phyloP scores from a whole-genome alignment of 73 alveolate genomes.

The Paramecium sexaurelia region DNA sequence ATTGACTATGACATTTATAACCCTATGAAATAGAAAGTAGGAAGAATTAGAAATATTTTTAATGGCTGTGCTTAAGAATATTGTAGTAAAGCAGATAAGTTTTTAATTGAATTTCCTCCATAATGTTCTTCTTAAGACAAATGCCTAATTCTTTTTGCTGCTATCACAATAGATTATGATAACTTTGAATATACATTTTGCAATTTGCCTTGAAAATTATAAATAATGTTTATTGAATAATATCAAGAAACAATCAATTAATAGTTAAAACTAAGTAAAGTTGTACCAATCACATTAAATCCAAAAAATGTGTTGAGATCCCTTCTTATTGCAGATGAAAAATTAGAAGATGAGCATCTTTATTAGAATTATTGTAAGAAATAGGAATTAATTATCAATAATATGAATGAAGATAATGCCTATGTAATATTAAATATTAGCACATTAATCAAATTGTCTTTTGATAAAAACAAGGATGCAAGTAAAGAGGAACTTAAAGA shows the following conservation, averaged over 20 bases:
- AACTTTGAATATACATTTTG: constrained; percentile 45
- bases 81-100: constrained; percentile 44
- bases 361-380: neutral
- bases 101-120: constrained; percentile 12
- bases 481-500: neutral
- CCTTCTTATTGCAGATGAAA: neutral
- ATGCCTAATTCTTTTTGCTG: constrained; percentile 34
- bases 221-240: neutral
- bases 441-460: neutral
- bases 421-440: neutral
- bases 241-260: neutral
- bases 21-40: neutral
- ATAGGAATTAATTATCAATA: constrained; percentile 9
- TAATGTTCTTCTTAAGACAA: neutral
- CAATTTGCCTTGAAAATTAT: constrained; percentile 29
- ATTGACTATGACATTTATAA: constrained; percentile 21
- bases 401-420: constrained; percentile 3
- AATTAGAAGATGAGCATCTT: neutral
- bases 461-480: neutral
- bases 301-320: neutral
- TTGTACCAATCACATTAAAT: neutral
- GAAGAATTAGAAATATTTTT: constrained; percentile 41
- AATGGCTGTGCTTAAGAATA: constrained; percentile 32
- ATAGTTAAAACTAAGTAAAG: neutral
- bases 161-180: constrained; percentile 16